These are phyloP conservation scores for Paecilomyces formosus DNA, from an alignment of 2,329 filamentous ascomycete species.

Conservation along the genomic window DNA sequence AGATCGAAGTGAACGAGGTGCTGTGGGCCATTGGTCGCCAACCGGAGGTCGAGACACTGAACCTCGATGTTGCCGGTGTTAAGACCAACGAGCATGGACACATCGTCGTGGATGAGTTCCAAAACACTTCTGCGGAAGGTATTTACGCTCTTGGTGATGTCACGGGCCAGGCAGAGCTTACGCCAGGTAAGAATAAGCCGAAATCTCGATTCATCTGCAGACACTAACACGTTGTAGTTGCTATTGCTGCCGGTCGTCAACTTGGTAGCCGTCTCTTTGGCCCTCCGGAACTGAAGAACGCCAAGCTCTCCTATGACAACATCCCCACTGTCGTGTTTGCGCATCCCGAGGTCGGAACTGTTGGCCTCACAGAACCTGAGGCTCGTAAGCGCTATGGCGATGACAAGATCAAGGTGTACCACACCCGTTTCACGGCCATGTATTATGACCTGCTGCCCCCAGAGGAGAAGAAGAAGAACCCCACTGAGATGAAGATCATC, in stretches of 20 bases:
- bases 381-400: constrained; percentile 41
- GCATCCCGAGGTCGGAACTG: constrained; percentile 43
- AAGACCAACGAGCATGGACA: constrained; percentile 33
- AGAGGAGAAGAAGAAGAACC: constrained; percentile 43
- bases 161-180: constrained; percentile 44
- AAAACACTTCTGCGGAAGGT: constrained; percentile 41
- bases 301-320: constrained; percentile 42
- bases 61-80: constrained; percentile 35
- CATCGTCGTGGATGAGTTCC: constrained; percentile 42
- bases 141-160: constrained; percentile 46
- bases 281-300: constrained; percentile 33
- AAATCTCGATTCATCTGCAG: not conserved
- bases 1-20: constrained; percentile 41
- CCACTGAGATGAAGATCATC: constrained; percentile 45
- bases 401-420: constrained; percentile 44
- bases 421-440: constrained; percentile 44
- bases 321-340: constrained; percentile 48
- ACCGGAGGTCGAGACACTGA: constrained; percentile 38
- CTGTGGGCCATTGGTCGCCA: constrained; percentile 44
- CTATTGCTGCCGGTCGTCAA: constrained; percentile 45
- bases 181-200: constrained; percentile 31
- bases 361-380: constrained; percentile 44
- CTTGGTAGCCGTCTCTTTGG: constrained; percentile 46
- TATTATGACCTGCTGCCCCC: constrained; percentile 40
- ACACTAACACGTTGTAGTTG: constrained; percentile 25